These are phyloP conservation scores for Butyriboletus appendiculatus DNA, from an alignment of 1,284 basidiomycete species.

Conservation along the genomic window DNA sequence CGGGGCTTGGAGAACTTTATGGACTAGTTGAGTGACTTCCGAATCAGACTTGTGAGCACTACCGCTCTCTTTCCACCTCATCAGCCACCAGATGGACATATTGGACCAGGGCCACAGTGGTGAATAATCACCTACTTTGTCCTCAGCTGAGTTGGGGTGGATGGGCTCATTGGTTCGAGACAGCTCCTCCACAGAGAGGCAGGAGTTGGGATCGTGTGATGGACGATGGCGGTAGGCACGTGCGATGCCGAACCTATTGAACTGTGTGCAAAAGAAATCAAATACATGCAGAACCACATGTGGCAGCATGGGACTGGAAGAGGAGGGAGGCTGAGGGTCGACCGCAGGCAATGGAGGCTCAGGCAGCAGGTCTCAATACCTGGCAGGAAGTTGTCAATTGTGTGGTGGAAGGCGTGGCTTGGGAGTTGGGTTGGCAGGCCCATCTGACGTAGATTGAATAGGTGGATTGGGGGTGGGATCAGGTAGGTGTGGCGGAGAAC, in stretches of 20 bases:
- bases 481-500: too few relatives aligned
- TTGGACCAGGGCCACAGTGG: too few relatives aligned
- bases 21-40: too few relatives aligned
- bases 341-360: neutral
- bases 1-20: too few relatives aligned
- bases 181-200: neutral
- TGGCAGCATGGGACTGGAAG: neutral
- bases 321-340: neutral
- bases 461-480: too few relatives aligned
- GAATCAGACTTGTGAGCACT: too few relatives aligned
- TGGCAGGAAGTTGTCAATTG: neutral
- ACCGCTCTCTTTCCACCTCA: too few relatives aligned
- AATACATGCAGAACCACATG: neutral
- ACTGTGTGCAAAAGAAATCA: neutral
- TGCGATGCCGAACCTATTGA: slow-evolving; percentile 6
- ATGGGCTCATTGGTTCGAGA: too few relatives aligned
- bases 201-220: neutral
- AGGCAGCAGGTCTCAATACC: slow-evolving; percentile 2
- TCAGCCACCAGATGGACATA: too few relatives aligned
- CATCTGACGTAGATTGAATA: too few relatives aligned
- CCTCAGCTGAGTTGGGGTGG: too few relatives aligned
- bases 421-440: neutral
- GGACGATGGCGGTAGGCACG: neutral
- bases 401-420: neutral
- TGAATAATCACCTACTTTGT: too few relatives aligned